Evolutionary conservation across 257 asterid genomes (phyloP), one percentile per base, ranked within the genome.

Genomic region (Datura wrightii): DNA sequence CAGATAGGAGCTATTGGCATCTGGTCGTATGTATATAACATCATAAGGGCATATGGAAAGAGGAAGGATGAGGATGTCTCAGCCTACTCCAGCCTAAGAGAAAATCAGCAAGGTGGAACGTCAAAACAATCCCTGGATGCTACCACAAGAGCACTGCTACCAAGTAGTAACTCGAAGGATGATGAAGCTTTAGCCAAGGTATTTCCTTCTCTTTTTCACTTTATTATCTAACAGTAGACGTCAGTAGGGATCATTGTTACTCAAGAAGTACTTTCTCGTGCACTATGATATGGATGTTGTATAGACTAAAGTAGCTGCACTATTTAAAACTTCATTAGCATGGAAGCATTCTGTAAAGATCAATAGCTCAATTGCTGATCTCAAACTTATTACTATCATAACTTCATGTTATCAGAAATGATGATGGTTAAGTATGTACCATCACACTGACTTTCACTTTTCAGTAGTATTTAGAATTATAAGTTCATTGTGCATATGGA

Each of bases 1-100:
- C 84, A 88, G 90, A 82, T 86, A 58, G 89, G 90, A 58, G 90
- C 89, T 66, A 79, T 88, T 86, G 84, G 84, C 63, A 58, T 88
- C 10, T 88, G 90, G 90, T 88, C 87, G 37, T 83, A 42, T 41
- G 84, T 84, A 16, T 86, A 83, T 53, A 86, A 86, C 48, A 80
- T 88, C 31, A 52, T 86, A 59, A 52, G 76, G 53, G 87, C 88
- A 67, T 84, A 52, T 74, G 85, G 87, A 39, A 79, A 65, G 11
- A 55, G 62, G 84, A 62, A 41, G 13, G 67, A 78, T 1, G 15
- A 34, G n/a, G 62, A 60, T 71, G 53, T 55, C 52, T n/a, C 79
- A 76, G 24, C n/a, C 14, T 42, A 84, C 78, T 67, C 83, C 24
- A 74, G 66, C 52, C 31, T 80, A 34, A 39, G 67, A 48, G 83